Percentiles rank a stretch among this genome's conserved stretches.
Conservation (phyloP, 352 stramenopile genomes). For the Globisporangium carolinianum region DNA sequence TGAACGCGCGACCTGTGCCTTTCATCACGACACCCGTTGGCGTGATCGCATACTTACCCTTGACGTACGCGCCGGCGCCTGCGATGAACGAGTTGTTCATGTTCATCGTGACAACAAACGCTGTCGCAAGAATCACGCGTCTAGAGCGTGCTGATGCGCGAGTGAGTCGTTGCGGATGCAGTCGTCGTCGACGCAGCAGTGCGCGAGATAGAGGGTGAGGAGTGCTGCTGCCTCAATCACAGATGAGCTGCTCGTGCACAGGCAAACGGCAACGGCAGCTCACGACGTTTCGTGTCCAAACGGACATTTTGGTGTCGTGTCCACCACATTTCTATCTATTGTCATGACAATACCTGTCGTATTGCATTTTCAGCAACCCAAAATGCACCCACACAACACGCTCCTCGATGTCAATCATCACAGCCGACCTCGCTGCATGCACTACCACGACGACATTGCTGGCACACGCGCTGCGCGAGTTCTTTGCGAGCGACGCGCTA, state of each 20-base stretch:
- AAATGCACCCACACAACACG: too few species aligned
- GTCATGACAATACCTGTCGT: too few species aligned
- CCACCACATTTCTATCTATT: too few species aligned
- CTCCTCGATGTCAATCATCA: not conserved
- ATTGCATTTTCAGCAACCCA: too few species aligned
- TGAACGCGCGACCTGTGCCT: slow-evolving; percentile 73
- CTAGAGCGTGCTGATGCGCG: too few species aligned
- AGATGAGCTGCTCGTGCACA: too few species aligned
- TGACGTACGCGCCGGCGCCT: slow-evolving; percentile 65
- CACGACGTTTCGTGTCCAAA: not conserved
- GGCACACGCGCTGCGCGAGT: slow-evolving; percentile 13
- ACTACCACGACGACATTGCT: not conserved
- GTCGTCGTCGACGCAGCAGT: too few species aligned
- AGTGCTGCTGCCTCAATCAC: too few species aligned
- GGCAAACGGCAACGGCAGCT: not conserved
- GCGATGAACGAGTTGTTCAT: slow-evolving; percentile 78
- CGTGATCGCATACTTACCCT: slow-evolving; percentile 77
- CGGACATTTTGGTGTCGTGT: too few species aligned
- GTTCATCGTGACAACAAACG: slow-evolving; percentile 25
- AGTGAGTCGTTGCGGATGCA: too few species aligned
- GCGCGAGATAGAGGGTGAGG: too few species aligned
- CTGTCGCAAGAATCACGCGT: not conserved
- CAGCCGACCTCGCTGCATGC: not conserved
- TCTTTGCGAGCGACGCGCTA: slow-evolving; percentile 19
- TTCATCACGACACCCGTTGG: slow-evolving; percentile 73